Evolutionary conservation across 345 rosid genomes (phyloP).

Genomic region (Acer campestre): DNA sequence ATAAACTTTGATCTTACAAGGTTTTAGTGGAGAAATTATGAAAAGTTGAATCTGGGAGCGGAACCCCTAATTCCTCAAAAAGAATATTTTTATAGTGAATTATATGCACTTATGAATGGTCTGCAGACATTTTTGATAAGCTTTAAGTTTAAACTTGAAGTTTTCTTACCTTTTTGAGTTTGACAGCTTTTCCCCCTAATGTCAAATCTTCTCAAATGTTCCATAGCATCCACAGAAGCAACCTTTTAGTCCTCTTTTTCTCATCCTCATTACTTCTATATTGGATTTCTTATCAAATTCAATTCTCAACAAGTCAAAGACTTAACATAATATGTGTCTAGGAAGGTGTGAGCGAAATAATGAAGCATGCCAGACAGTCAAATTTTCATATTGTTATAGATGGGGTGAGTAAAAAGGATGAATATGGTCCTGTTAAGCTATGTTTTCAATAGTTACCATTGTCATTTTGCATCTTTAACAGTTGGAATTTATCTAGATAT

Average conservation of each 20-base stretch:
- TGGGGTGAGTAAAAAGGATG: constrained; percentile 56
- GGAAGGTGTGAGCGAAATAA: constrained; percentile 79
- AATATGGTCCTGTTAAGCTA: background rate
- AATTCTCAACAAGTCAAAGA: background rate
- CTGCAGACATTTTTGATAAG: background rate
- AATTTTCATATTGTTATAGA: constrained; percentile 84
- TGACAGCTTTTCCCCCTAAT: background rate
- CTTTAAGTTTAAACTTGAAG: background rate
- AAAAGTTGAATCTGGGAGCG: background rate
- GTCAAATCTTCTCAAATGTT: background rate
- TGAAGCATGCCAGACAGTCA: constrained; percentile 65
- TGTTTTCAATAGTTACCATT: background rate
- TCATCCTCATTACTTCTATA: background rate
- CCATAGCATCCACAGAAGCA: background rate
- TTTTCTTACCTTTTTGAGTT: background rate
- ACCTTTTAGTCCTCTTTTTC: background rate
- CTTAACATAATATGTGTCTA: constrained; percentile 25
- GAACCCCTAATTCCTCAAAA: background rate
- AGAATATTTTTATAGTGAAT: background rate
- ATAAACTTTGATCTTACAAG: background rate
- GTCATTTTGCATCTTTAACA: background rate
- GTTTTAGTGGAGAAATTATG: background rate
- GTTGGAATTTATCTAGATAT: background rate
- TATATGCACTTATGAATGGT: background rate
- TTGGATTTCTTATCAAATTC: background rate